Percentiles rank a stretch among this genome's conserved stretches.
These are phyloP conservation scores for Senecio squalidus DNA, from an alignment of 140 eudicot species.

Conservation along the genomic window DNA sequence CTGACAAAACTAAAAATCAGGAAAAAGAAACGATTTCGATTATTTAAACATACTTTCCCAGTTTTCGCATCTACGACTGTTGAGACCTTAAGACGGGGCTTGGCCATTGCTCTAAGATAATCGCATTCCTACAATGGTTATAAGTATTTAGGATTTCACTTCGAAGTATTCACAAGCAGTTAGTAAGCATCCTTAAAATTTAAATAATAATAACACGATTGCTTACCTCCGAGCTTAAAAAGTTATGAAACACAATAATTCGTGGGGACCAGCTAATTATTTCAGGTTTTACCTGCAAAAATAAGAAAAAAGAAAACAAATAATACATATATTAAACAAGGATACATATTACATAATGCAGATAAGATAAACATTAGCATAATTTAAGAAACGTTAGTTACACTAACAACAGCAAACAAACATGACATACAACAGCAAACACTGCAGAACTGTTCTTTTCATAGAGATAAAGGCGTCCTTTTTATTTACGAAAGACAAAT, in stretches of 20 bases:
- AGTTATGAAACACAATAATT: slow-evolving; percentile 68
- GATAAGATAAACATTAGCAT: slow-evolving; percentile 1
- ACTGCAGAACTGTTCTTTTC: background rate
- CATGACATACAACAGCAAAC: background rate
- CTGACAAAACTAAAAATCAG: background rate
- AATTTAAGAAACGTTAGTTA: slow-evolving; percentile 5
- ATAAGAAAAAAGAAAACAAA: slow-evolving; percentile 1
- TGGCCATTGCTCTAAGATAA: slow-evolving; percentile 73
- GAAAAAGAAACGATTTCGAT: background rate
- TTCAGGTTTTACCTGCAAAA: slow-evolving; percentile 85
- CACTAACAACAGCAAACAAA: background rate
- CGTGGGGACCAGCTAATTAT: slow-evolving; percentile 91
- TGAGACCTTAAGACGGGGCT: slow-evolving; percentile 77
- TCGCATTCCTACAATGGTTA: slow-evolving; percentile 71
- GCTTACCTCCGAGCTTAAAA: slow-evolving; percentile 78
- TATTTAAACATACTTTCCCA: slow-evolving; percentile 62
- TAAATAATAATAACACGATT: background rate
- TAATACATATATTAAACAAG: background rate
- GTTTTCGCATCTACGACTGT: slow-evolving; percentile 94
- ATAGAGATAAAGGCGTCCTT: too few relatives aligned
- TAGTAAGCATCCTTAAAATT: background rate
- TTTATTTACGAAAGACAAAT: background rate
- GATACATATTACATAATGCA: slow-evolving; percentile 6
- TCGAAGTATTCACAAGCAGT: background rate
- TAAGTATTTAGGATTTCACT: background rate